Evolutionary conservation across 176 grass and related monocot genomes (phyloP).

Genomic region (Triticum turgidum): DNA sequence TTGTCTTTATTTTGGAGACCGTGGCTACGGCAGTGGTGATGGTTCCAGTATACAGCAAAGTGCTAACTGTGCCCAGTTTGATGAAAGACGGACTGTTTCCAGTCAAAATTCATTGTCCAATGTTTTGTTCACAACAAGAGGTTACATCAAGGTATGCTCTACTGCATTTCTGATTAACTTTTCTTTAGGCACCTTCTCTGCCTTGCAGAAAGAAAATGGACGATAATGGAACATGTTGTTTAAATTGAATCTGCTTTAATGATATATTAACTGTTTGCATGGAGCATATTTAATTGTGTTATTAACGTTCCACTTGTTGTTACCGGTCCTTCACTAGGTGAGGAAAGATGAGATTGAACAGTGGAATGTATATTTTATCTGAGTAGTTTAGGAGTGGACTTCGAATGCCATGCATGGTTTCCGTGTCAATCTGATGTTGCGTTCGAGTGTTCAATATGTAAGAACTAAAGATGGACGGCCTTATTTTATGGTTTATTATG

Average conservation of each 20-base stretch:
- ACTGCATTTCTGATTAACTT: slow-evolving; percentile 16
- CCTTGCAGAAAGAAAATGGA: slow-evolving; percentile 19
- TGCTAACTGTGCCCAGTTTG: slow-evolving; percentile 50
- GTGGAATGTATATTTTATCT: slow-evolving; percentile 14
- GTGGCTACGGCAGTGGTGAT: slow-evolving; percentile 35
- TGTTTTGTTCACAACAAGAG: slow-evolving; percentile 45
- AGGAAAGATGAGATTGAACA: slow-evolving; percentile 5
- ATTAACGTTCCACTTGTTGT: slow-evolving; percentile 11
- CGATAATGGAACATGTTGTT: not conserved
- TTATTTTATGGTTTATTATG: slow-evolving; percentile 3
- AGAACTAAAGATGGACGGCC: not conserved
- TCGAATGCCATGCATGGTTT: slow-evolving; percentile 1
- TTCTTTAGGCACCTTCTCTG: not conserved
- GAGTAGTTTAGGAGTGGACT: not conserved
- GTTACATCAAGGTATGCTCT: slow-evolving; percentile 74
- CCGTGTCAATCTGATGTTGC: not conserved
- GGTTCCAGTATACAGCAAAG: slow-evolving; percentile 38
- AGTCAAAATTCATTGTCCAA: slow-evolving; percentile 31
- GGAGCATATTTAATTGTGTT: not conserved
- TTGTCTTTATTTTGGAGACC: slow-evolving; percentile 72
- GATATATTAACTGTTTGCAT: slow-evolving; percentile 7
- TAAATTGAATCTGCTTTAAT: not conserved
- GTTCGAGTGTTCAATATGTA: not conserved
- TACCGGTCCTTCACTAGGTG: not conserved
- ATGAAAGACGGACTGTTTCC: slow-evolving; percentile 32